A percentile compares a stretch with the other conserved stretches of the same genome.
Conservation (phyloP, 768 basidiomycete species). For the Tulasnella sp. region DNA sequence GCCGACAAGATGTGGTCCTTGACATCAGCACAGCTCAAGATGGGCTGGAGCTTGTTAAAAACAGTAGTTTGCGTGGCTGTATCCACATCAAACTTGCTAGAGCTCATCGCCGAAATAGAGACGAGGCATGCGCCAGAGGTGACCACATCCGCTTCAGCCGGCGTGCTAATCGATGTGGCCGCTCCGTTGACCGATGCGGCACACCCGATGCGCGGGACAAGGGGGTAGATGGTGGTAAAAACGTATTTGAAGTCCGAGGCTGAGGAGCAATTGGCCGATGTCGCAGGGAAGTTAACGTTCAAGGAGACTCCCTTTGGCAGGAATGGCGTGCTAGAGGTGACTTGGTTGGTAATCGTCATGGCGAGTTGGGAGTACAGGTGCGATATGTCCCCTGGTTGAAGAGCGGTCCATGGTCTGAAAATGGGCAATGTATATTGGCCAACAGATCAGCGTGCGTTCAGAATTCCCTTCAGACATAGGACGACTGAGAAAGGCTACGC, state of each 20-base stretch:
- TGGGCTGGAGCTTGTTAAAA: background rate
- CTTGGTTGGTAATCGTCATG: background rate
- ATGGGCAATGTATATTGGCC: too few species aligned
- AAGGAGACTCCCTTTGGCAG: conserved; percentile 21
- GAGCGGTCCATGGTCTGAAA: conserved; percentile 11
- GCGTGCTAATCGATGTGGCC: background rate
- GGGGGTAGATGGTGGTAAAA: conserved; percentile 8
- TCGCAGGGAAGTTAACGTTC: conserved; percentile 29
- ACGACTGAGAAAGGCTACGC: background rate
- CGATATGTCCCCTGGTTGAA: conserved; percentile 14
- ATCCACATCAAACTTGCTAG: conserved; percentile 9
- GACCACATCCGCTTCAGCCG: conserved; percentile 1
- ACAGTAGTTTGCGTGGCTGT: background rate
- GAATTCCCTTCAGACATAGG: too few species aligned
- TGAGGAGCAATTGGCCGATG: conserved; percentile 1
- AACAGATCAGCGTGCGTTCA: too few species aligned
- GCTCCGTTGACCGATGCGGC: background rate
- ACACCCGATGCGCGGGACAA: background rate
- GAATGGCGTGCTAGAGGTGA: conserved; percentile 19
- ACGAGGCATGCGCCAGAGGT: conserved; percentile 9
- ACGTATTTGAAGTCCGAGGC: conserved; percentile 20
- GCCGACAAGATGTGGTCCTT: too few species aligned
- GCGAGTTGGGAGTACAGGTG: conserved; percentile 21
- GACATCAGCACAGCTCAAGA: background rate
- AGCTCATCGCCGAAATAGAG: conserved; percentile 24